Evolutionary conservation across 257 asterid species (phyloP).

Genomic region (Nicotiana obtusifolia): DNA sequence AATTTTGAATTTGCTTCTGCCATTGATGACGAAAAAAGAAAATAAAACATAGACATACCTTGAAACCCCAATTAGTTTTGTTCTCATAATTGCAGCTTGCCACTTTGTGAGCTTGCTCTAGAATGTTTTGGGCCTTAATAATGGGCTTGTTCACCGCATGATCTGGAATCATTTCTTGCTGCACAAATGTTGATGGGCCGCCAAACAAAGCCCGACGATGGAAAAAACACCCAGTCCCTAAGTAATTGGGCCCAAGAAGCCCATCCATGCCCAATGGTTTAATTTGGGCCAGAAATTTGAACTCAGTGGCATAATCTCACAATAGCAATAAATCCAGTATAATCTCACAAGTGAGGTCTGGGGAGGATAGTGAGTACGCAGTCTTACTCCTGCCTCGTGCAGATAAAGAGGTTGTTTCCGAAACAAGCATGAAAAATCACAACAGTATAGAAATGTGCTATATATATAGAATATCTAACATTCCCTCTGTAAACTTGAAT

Average conservation of each 20-base stretch:
- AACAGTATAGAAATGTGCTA: no score
- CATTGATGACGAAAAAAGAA: no score
- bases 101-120: conserved; percentile 45
- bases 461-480: no score
- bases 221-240: conserved; percentile 73
- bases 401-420: no score
- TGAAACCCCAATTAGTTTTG: conserved; percentile 53
- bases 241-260: conserved; percentile 48
- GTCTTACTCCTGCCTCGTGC: no score
- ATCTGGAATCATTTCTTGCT: conserved; percentile 37
- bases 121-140: conserved; percentile 4
- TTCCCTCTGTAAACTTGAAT: no score
- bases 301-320: conserved; percentile 45
- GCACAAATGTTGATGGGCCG: conserved; percentile 25
- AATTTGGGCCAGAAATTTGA: conserved; percentile 18
- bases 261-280: conserved; percentile 71
- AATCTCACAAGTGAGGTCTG: no score
- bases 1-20: no score
- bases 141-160: conserved; percentile 33
- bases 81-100: conserved; percentile 52
- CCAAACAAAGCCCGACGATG: conserved; percentile 57
- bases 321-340: no score
- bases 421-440: no score
- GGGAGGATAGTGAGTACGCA: no score
- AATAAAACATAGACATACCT: conserved; percentile 25